A percentile compares a stretch with the other conserved stretches of the same genome.
Conservation (phyloP, 2,329 filamentous ascomycete species). For the Botrytis pseudocinerea region DNA sequence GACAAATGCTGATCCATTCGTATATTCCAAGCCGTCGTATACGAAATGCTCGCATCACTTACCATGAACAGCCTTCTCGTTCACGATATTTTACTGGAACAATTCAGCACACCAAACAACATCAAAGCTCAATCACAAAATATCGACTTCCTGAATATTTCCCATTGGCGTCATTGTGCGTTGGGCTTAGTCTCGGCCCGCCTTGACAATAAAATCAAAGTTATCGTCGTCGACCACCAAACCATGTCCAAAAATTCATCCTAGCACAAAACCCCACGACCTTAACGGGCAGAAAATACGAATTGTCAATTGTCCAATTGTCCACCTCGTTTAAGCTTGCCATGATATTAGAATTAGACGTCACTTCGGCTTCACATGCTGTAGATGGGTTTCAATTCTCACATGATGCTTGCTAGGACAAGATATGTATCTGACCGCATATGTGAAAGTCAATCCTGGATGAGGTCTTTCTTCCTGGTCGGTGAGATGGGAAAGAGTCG, state of each 20-base stretch:
- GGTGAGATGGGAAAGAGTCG: neutral
- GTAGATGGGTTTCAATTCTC: neutral
- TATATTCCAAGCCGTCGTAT: neutral
- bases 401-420: neutral
- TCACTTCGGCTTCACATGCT: neutral
- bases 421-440: neutral
- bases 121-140: neutral
- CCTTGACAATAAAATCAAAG: neutral
- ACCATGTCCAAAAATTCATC: neutral
- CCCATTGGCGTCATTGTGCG: neutral
- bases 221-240: neutral
- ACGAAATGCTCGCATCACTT: neutral
- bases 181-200: neutral
- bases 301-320: neutral
- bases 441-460: neutral
- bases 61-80: neutral
- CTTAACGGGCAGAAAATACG: neutral
- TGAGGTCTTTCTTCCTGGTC: neutral
- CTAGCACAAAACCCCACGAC: neutral
- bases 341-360: neutral
- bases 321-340: neutral
- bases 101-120: neutral
- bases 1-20: neutral
- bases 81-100: neutral
- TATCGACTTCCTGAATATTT: neutral